Conservation (phyloP, 129 eudicot species). For the sunflower (Helianthus annuus) region HanXRQr2.0-SUNRISE NC_035433.2:66069761-66070260, state of each 20-base stretch:
- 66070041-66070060: background rate
- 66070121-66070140: background rate
- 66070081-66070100: too few relatives aligned
- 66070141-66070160: conserved; percentile 12
- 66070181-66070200: conserved; percentile 34
- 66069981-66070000: conserved; percentile 18
- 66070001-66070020: conserved; percentile 32
- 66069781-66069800: conserved; percentile 46
- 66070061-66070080: too few relatives aligned
- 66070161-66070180: conserved; percentile 17
- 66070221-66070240: conserved; percentile 90
- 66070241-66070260: conserved; percentile 52
- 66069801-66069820: conserved; percentile 45
- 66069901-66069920: conserved; percentile 13
- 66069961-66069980: conserved; percentile 1
- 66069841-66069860: conserved; percentile 14
- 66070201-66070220: conserved; percentile 29
- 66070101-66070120: background rate
- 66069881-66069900: conserved; percentile 34
- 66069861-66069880: conserved; percentile 56
- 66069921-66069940: background rate
- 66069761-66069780: conserved; percentile 41
- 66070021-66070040: conserved; percentile 31
- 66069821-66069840: conserved; percentile 32
- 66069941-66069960: background rate